A percentile compares a stretch with the other conserved stretches of the same genome.
These are phyloP conservation scores for Trichoderma atroviride DNA, from an alignment of 2,329 filamentous ascomycete species.

Conservation along the genomic window DNA sequence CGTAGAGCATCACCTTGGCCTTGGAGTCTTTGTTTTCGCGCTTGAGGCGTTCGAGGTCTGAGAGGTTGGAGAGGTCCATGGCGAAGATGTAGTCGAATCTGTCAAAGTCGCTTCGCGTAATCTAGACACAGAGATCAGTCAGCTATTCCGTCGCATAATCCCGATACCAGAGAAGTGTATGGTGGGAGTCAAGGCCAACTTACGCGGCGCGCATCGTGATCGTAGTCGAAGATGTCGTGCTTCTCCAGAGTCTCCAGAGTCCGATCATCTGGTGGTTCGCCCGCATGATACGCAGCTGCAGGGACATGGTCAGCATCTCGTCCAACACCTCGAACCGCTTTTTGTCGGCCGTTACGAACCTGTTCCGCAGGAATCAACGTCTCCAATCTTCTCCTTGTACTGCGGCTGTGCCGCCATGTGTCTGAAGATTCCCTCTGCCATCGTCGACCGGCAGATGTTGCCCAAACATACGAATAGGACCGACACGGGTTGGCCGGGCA, in stretches of 20 bases:
- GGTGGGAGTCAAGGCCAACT: conserved; percentile 25
- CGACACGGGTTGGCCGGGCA: conserved; percentile 55
- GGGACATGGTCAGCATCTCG: neutral
- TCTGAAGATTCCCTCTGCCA: conserved; percentile 94
- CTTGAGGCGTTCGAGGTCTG: conserved; percentile 65
- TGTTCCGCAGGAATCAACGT: conserved; percentile 88
- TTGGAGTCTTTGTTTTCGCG: conserved; percentile 59
- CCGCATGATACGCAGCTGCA: conserved; percentile 77
- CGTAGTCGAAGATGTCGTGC: conserved; percentile 76
- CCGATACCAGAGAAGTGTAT: neutral
- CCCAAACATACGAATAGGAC: conserved; percentile 95
- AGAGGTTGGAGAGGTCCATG: conserved; percentile 86
- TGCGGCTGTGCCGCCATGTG: conserved; percentile 65
- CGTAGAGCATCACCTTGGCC: conserved; percentile 78
- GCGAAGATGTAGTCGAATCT: conserved; percentile 91
- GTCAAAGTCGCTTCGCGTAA: conserved; percentile 70
- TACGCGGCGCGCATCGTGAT: conserved; percentile 76
- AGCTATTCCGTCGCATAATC: neutral
- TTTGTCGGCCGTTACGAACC: conserved; percentile 43
- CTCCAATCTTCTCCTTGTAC: conserved; percentile 61
- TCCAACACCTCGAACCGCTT: neutral
- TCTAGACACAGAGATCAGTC: conserved; percentile 39
- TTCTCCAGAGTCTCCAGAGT: conserved; percentile 77
- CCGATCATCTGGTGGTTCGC: conserved; percentile 75
- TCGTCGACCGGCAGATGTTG: conserved; percentile 92